Evolutionary conservation across 2,329 filamentous ascomycete species (phyloP).

Genomic region (Kalmusia sp.): DNA sequence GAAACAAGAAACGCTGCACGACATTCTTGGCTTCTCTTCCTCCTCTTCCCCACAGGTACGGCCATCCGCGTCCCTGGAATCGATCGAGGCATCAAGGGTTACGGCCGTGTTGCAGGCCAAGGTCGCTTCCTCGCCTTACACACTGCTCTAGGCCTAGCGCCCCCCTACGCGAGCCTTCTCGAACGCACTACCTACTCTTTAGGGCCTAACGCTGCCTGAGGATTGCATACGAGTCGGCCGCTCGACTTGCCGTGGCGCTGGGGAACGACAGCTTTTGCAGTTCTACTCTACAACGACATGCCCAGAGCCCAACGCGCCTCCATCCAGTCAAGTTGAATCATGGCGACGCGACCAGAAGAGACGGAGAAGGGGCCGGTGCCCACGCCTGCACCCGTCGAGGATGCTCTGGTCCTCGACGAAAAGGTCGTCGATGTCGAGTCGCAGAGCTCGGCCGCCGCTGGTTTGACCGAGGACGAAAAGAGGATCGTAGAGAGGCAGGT

Average conservation of each 20-base stretch:
- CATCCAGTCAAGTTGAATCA: slow-evolving; percentile 2
- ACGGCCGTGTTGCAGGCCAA: not conserved
- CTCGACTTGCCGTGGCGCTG: slow-evolving; percentile 1
- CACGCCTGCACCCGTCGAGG: not conserved
- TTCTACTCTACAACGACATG: slow-evolving; percentile 1
- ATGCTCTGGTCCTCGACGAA: slow-evolving; percentile 21
- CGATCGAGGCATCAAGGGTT: not conserved
- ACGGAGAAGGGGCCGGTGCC: slow-evolving; percentile 7
- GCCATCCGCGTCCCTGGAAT: not conserved
- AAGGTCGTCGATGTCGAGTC: slow-evolving; percentile 32
- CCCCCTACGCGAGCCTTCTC: not conserved
- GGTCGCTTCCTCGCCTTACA: not conserved
- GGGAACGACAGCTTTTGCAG: not conserved
- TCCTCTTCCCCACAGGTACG: too few relatives aligned
- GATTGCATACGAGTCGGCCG: not conserved
- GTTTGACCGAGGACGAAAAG: slow-evolving; percentile 41
- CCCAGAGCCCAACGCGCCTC: not conserved
- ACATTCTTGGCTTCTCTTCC: too few relatives aligned
- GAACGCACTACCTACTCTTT: slow-evolving; percentile 6
- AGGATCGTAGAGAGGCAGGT: slow-evolving; percentile 48
- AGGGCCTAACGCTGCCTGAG: not conserved
- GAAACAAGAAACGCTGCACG: too few relatives aligned
- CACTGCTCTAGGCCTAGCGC: not conserved
- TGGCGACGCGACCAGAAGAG: slow-evolving; percentile 5
- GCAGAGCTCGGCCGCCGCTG: slow-evolving; percentile 27